Conservation (phyloP, 345 rosid genomes). For the Syzygium jambos region DNA sequence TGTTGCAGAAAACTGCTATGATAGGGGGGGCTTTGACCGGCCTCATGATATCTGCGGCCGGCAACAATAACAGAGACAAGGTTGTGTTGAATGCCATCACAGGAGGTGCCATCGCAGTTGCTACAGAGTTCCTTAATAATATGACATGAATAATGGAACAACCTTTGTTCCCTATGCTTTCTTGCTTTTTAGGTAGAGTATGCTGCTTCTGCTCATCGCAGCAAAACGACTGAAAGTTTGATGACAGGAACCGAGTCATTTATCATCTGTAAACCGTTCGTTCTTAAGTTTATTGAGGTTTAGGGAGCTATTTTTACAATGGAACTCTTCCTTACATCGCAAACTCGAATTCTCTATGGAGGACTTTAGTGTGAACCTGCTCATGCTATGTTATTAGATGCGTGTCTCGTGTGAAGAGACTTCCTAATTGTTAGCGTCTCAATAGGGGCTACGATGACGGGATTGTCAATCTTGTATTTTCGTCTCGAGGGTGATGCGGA, state of each 20-base stretch:
- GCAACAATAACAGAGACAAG: constrained; percentile 37
- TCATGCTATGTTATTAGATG: background rate
- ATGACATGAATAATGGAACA: constrained; percentile 12
- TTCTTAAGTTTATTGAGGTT: background rate
- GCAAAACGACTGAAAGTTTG: background rate
- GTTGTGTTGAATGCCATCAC: constrained; percentile 55
- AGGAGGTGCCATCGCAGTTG: constrained; percentile 82
- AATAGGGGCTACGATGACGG: background rate
- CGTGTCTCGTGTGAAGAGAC: background rate
- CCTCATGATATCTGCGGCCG: constrained; percentile 49
- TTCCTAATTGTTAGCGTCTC: background rate
- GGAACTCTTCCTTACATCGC: background rate
- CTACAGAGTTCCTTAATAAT: constrained; percentile 55
- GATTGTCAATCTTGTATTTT: background rate
- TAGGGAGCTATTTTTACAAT: background rate
- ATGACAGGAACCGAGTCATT: background rate
- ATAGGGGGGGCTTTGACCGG: constrained; percentile 78
- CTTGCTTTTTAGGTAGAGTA: background rate
- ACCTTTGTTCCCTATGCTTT: background rate
- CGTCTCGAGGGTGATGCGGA: background rate
- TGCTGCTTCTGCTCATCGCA: background rate
- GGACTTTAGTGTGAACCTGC: background rate
- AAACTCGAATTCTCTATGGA: background rate
- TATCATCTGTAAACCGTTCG: background rate
- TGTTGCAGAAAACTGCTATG: constrained; percentile 81